Evolutionary conservation across 768 basidiomycete genomes (phyloP).

Genomic region (Tulasnella sp.): DNA sequence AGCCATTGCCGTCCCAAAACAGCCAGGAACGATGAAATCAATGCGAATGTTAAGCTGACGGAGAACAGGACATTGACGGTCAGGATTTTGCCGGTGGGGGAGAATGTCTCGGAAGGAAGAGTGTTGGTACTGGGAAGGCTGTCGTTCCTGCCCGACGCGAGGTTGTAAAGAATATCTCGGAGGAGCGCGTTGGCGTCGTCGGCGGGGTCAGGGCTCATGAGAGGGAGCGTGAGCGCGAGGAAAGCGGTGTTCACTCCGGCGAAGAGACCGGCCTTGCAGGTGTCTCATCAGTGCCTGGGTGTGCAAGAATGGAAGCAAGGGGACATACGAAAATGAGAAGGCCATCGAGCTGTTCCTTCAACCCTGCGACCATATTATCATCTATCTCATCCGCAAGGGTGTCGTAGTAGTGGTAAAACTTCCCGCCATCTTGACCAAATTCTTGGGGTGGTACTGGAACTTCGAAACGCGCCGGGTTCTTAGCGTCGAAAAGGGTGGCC

Average conservation of each 20-base stretch:
- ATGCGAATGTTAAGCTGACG: background rate
- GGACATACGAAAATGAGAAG: background rate
- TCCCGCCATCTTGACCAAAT: background rate
- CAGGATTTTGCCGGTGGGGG: background rate
- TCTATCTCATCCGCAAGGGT: background rate
- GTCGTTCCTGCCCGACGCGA: background rate
- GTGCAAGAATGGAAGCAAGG: background rate
- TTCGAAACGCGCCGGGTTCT: background rate
- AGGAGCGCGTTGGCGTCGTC: background rate
- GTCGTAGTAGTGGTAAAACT: background rate
- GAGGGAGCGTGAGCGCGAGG: background rate
- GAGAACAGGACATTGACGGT: background rate
- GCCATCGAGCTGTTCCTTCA: background rate
- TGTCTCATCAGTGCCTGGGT: background rate
- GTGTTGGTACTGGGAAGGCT: background rate
- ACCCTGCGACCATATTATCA: background rate
- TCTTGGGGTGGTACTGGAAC: background rate
- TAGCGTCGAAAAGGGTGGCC: background rate
- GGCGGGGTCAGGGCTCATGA: background rate
- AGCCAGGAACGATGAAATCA: background rate
- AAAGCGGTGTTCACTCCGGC: background rate
- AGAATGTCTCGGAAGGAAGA: background rate
- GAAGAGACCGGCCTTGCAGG: background rate
- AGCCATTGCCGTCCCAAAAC: background rate
- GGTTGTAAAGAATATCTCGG: background rate